Conservation (phyloP, 192 early-diverging fungal genomes). For the Backusella macrospora region DNA sequence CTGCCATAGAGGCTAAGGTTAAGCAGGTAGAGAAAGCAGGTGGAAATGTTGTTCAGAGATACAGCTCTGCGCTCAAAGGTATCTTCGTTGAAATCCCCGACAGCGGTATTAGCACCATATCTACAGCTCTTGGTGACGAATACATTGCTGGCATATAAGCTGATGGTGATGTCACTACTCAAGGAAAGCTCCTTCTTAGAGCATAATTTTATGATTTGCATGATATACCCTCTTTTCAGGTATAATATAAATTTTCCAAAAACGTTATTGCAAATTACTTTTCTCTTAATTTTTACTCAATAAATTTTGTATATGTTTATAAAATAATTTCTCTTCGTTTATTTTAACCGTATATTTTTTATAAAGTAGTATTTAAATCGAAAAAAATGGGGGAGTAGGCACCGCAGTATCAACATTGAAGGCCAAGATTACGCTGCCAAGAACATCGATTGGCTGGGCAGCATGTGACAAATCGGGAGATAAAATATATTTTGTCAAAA, state of each 20-base stretch:
- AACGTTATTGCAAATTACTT: not conserved
- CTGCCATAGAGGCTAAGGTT: slow-evolving; percentile 31
- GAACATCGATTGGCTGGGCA: slow-evolving; percentile 9
- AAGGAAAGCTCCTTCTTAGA: slow-evolving; percentile 21
- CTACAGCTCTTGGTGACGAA: not conserved
- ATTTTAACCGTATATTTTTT: not conserved
- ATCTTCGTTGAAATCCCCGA: slow-evolving; percentile 36
- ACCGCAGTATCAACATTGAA: not conserved
- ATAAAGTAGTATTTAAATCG: not conserved
- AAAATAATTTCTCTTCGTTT: not conserved
- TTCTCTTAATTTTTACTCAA: not conserved
- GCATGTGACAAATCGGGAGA: not conserved
- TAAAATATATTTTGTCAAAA: not conserved
- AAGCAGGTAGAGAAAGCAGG: slow-evolving; percentile 26
- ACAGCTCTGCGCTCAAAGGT: slow-evolving; percentile 36
- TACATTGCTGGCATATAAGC: slow-evolving; percentile 33
- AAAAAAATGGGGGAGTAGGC: not conserved
- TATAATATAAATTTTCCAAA: not conserved
- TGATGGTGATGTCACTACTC: slow-evolving; percentile 42
- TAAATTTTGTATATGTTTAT: not conserved
- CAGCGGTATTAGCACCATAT: slow-evolving; percentile 20
- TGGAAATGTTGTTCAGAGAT: slow-evolving; percentile 30
- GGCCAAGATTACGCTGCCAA: not conserved
- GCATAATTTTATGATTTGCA: not conserved
- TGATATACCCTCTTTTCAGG: not conserved